A percentile compares a stretch with the other conserved stretches of the same genome.
These are phyloP conservation scores for Penicillium brasilianum DNA, from an alignment of 2,329 filamentous ascomycete species.

Conservation along the genomic window DNA sequence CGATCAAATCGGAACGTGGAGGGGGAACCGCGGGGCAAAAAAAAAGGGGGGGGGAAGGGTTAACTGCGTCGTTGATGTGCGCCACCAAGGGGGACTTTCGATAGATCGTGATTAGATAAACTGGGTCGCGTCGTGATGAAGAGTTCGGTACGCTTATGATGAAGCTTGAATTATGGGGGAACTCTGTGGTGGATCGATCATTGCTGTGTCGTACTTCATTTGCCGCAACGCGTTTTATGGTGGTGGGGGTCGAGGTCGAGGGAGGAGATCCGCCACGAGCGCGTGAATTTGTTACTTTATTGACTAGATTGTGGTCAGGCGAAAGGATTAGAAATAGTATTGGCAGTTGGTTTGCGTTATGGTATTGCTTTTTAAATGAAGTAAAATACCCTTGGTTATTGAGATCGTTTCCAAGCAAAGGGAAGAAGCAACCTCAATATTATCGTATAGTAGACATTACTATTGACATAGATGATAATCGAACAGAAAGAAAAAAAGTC, in stretches of 20 bases:
- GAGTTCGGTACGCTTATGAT: neutral
- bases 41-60: conserved; percentile 13
- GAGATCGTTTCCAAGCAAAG: too few relatives aligned
- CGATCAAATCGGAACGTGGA: neutral
- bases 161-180: neutral
- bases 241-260: conserved; percentile 14
- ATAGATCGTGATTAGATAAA: neutral
- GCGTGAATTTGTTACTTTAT: neutral
- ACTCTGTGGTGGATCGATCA: conserved; percentile 4
- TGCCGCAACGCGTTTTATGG: conserved; percentile 9
- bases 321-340: neutral
- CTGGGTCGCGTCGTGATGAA: neutral
- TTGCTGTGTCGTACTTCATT: conserved; percentile 9
- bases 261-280: neutral
- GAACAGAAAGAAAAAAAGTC: conserved; percentile 5
- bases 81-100: neutral
- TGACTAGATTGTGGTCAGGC: neutral
- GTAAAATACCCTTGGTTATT: too few relatives aligned
- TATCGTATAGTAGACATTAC: neutral
- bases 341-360: neutral
- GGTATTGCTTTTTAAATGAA: neutral
- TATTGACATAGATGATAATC: conserved; percentile 11
- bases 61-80: neutral
- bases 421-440: neutral
- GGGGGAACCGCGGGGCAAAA: conserved; percentile 18